phyloP scores from a whole-genome alignment of 176 grass and related monocot genomes.

The Coix lacrymajobi region DNA sequence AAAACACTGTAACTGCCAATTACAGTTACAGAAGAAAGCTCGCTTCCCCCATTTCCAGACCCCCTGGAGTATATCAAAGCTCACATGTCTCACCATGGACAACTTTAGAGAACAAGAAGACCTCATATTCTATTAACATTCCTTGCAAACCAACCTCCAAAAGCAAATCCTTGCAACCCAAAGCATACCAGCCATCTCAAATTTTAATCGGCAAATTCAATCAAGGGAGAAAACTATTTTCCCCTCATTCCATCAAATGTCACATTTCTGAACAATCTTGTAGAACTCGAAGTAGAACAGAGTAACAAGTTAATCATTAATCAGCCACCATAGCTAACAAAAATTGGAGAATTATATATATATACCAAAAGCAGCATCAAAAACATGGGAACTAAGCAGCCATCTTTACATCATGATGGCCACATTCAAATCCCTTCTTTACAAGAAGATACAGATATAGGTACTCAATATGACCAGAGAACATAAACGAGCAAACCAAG shows the following conservation, averaged over 20 bases:
- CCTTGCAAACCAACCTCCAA: neutral
- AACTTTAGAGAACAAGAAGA: neutral
- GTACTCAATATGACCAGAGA: conserved; percentile 17
- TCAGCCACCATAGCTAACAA: neutral
- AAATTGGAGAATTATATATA: conserved; percentile 37
- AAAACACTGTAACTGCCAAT: neutral
- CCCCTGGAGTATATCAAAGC: neutral
- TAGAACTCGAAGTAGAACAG: neutral
- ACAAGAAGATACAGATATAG: conserved; percentile 37
- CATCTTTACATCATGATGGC: conserved; percentile 42
- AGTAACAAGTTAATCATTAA: neutral
- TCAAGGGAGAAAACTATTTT: neutral
- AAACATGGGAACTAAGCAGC: conserved; percentile 39
- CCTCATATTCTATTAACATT: neutral
- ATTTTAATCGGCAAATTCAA: neutral
- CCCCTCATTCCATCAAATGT: neutral
- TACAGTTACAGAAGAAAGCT: neutral
- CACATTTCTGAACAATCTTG: neutral
- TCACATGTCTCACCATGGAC: neutral
- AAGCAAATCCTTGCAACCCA: neutral
- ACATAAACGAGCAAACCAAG: conserved; percentile 25
- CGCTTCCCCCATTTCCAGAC: neutral
- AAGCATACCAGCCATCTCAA: neutral
- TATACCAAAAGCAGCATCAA: conserved; percentile 36
- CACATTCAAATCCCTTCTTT: conserved; percentile 49